Conservation (phyloP, 2,329 filamentous ascomycete genomes). For the Neopestalotiopsis rosae region DNA sequence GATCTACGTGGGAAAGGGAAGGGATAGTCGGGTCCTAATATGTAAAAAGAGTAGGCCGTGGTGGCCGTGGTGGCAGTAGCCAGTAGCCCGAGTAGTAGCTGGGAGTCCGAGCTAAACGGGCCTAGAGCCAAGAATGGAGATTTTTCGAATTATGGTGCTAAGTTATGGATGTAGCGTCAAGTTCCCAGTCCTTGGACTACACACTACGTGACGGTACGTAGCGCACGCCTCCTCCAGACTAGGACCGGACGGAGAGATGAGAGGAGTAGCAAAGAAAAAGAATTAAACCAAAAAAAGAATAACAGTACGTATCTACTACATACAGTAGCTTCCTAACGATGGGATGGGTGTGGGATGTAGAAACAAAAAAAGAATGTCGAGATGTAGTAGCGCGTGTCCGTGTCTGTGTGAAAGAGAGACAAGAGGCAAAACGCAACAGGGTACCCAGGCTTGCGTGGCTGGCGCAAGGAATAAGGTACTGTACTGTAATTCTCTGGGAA, state of each 20-base stretch:
- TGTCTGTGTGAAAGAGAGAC: conserved; percentile 1
- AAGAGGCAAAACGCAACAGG: conserved; percentile 1
- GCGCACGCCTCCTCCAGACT: too few species aligned
- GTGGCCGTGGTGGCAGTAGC: background rate
- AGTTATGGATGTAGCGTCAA: background rate
- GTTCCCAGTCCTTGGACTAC: too few species aligned
- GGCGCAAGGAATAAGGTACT: background rate
- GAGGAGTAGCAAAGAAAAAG: too few species aligned
- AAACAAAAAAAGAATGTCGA: background rate
- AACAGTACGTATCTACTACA: background rate
- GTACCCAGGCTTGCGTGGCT: conserved; percentile 1
- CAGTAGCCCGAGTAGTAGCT: background rate
- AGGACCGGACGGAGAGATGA: too few species aligned
- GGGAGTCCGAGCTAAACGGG: conserved; percentile 2
- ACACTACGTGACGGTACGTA: too few species aligned
- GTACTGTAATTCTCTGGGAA: background rate
- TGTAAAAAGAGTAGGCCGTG: background rate
- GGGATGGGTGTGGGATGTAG: background rate
- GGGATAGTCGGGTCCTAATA: conserved; percentile 3
- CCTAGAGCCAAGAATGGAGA: conserved; percentile 2
- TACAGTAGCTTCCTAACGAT: background rate
- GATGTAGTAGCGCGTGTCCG: background rate
- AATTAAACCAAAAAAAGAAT: too few species aligned
- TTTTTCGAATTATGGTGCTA: background rate
- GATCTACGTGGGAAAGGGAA: background rate